Evolutionary conservation across 129 eudicot species (phyloP), one percentile per base, ranked within the genome.

Genomic region (Lactuca saligna): DNA sequence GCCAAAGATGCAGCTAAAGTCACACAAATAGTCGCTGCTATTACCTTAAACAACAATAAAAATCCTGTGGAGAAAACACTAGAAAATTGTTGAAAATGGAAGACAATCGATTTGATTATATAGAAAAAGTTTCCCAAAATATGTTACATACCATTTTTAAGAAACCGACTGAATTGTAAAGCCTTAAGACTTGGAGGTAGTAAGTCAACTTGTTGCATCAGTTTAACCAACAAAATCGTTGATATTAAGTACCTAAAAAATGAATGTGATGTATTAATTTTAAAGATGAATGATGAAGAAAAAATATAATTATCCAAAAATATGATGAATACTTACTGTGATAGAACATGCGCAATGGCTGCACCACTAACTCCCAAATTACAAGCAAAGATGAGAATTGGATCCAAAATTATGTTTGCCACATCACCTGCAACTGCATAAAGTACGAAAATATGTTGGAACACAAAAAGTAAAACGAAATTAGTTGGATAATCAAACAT

Each of bases 281-380:
- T 25, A 25, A 35, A 25, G 2, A 41, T 29, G 49, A 32, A 64
- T 7, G 46, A 9, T 25, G 7, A 15, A 42, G 54, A 32, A 29
- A 3, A 53, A 8, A 54, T 37, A 25, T 20, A 38, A 34, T 14
- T 25, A 25, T 25, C 11, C 44, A 57, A 7, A 32, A 15, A 55
- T 73, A 0, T 31, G 39, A 65, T 57, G 46, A 44, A 44, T 55
- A 60, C 15, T 77, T 80, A 90, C 97, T 90, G 97, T 66, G 97
- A 90, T 37, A 91, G 78, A 69, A 91, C 98, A 77, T 91, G 98
- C 46, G 96, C 91, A 73, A 91, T 91, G 77, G 96, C 98, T 32
- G 98, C 98, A 41, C 98, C 98, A 54, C 88, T 75, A 9, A 91
- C 98, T 63, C 98, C 98, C 75, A 81, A 8, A 35, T 63, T 79